Percentiles rank a stretch among this genome's conserved stretches.
These are phyloP conservation scores for Nissolia schottii DNA, from an alignment of 306 rosid species.

Conservation along the genomic window DNA sequence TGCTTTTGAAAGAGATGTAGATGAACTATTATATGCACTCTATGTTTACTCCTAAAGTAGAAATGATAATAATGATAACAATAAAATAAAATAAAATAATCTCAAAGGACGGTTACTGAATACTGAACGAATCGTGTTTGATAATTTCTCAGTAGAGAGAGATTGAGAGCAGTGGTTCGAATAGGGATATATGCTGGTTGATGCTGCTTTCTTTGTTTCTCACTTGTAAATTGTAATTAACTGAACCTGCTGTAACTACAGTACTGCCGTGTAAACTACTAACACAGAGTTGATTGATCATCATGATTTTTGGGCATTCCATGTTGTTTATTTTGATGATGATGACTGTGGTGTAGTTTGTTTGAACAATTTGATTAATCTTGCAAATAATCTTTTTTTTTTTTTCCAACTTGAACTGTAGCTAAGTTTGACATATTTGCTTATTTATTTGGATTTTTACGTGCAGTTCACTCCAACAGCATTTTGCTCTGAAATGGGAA, in stretches of 20 bases:
- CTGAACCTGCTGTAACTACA: not conserved
- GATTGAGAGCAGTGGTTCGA: not conserved
- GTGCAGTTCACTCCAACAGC: slow-evolving; percentile 22
- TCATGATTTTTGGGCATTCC: not conserved
- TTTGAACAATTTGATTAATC: not conserved
- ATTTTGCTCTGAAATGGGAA: slow-evolving; percentile 16
- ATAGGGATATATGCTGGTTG: not conserved
- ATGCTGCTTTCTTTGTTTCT: not conserved
- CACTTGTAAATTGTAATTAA: not conserved
- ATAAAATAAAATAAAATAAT: not conserved
- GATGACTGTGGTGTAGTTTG: not conserved
- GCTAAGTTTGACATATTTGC: not conserved
- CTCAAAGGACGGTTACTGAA: not conserved
- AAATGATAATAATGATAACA: not conserved
- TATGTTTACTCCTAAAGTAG: not conserved
- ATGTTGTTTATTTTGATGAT: not conserved
- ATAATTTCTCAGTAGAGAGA: not conserved
- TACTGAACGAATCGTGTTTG: not conserved
- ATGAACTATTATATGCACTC: no score
- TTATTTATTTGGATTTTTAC: not conserved
- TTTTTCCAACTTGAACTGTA: not conserved
- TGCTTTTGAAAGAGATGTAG: not conserved
- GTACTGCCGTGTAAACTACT: not conserved
- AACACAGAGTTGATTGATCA: not conserved
- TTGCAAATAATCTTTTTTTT: not conserved